phyloP scores from a whole-genome alignment of 2,329 filamentous ascomycete species.

The Aspergillus candidus region DNA sequence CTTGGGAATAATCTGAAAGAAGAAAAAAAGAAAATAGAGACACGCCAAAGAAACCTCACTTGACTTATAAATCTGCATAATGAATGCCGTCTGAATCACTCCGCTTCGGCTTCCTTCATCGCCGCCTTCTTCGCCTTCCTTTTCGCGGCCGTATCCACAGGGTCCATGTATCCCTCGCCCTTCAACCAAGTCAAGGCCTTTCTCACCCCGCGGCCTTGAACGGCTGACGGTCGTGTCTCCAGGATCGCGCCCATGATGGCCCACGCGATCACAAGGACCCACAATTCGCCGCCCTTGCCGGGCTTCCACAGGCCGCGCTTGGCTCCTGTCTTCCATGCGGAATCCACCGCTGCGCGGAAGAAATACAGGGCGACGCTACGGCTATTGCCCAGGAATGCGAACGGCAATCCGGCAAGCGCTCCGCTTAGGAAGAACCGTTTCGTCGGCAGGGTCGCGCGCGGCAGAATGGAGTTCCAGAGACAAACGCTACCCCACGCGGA shows the following conservation, averaged over 20 bases:
- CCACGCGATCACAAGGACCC: constrained; percentile 73
- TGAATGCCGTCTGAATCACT: not conserved
- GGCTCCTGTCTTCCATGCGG: constrained; percentile 85
- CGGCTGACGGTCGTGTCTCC: constrained; percentile 61
- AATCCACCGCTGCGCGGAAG: constrained; percentile 71
- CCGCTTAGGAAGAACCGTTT: constrained; percentile 88
- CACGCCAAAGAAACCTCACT: too few species aligned
- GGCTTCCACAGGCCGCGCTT: constrained; percentile 86
- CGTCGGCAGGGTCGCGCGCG: constrained; percentile 66
- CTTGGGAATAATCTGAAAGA: too few species aligned
- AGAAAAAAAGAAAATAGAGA: too few species aligned
- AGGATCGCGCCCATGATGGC: constrained; percentile 73
- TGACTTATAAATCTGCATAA: too few species aligned
- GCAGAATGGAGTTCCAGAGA: constrained; percentile 75
- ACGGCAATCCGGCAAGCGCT: constrained; percentile 70
- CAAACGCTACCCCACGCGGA: constrained; percentile 86
- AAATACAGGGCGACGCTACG: constrained; percentile 71
- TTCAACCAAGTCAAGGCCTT: constrained; percentile 68
- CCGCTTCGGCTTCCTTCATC: constrained; percentile 6
- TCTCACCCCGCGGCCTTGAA: constrained; percentile 61
- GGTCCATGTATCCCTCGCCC: constrained; percentile 70
- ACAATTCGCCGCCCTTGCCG: constrained; percentile 73
- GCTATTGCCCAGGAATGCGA: constrained; percentile 60
- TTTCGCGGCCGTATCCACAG: constrained; percentile 45
- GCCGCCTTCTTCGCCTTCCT: constrained; percentile 27